Evolutionary conservation across 768 basidiomycete genomes (phyloP).

Genomic region (Multifurca ochricompacta): DNA sequence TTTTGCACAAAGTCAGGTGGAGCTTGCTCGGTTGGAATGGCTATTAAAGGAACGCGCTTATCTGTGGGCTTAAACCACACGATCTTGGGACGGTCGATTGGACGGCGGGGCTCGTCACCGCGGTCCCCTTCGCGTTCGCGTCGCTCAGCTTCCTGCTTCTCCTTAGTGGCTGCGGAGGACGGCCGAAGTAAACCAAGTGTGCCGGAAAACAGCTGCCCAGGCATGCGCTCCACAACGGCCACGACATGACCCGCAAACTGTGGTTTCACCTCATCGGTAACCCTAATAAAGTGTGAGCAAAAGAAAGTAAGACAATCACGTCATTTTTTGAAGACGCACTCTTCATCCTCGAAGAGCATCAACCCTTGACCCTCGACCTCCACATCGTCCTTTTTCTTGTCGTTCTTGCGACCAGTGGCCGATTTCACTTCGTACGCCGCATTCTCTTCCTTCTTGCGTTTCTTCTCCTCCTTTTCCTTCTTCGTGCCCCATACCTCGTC

Average conservation of each 20-base stretch:
- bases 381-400: constrained; percentile 99
- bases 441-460: constrained; percentile 99
- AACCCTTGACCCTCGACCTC: constrained; percentile 98
- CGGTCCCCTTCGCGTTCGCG: constrained; percentile 94
- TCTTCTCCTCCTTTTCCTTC: constrained; percentile 99
- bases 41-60: constrained; percentile 97
- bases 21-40: constrained; percentile 98
- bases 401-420: constrained; percentile 73
- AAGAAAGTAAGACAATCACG: neutral
- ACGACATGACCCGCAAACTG: constrained; percentile 99
- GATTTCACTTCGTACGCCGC: constrained; percentile 85
- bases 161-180: constrained; percentile 94
- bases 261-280: constrained; percentile 96
- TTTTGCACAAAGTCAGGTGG: constrained; percentile 94
- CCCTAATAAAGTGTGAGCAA: constrained; percentile 40
- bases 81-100: constrained; percentile 92
- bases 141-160: constrained; percentile 97
- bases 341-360: constrained; percentile 96
- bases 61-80: constrained; percentile 99
- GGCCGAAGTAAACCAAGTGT: constrained; percentile 92
- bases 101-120: constrained; percentile 74
- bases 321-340: constrained; percentile 39
- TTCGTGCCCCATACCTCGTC: constrained; percentile 98
- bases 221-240: constrained; percentile 99
- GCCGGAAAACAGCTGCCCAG: constrained; percentile 96